Percentiles rank a stretch among this genome's conserved stretches.
Evolutionary conservation across 352 stramenopile genomes (phyloP).

Genomic region (Phytophthora quininea): DNA sequence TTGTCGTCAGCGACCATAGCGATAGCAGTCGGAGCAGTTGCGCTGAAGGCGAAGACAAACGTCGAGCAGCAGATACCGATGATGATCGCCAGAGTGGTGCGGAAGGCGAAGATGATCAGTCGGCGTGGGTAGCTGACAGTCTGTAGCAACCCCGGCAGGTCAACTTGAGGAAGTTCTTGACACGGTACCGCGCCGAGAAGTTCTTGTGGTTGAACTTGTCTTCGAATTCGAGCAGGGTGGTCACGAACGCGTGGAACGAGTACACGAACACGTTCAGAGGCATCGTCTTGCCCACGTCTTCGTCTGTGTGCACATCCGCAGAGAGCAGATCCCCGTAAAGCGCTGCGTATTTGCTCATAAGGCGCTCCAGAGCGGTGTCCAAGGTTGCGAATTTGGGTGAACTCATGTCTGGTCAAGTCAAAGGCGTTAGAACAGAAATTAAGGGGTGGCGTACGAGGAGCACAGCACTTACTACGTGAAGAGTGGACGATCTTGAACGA

Average conservation of each 20-base stretch:
- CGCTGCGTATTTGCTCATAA: slow-evolving; percentile 65
- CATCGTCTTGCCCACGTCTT: slow-evolving; percentile 72
- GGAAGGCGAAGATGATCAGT: slow-evolving; percentile 61
- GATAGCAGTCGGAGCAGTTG: slow-evolving; percentile 67
- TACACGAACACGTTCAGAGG: slow-evolving; percentile 83
- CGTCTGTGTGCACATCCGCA: slow-evolving; percentile 43
- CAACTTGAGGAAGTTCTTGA: slow-evolving; percentile 65
- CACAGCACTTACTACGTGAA: slow-evolving; percentile 26
- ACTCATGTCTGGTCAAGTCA: slow-evolving; percentile 33
- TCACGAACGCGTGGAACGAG: slow-evolving; percentile 74
- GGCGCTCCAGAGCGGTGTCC: slow-evolving; percentile 51
- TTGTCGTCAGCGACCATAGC: slow-evolving; percentile 73
- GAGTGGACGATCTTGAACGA: slow-evolving; percentile 40
- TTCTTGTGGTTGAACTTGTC: slow-evolving; percentile 76
- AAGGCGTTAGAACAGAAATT: too few species aligned
- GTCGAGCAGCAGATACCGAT: slow-evolving; percentile 68
- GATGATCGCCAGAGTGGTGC: slow-evolving; percentile 65
- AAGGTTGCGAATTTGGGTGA: slow-evolving; percentile 56
- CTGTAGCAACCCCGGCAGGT: slow-evolving; percentile 41
- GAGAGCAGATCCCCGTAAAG: slow-evolving; percentile 58
- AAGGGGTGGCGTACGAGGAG: too few species aligned
- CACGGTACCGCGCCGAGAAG: slow-evolving; percentile 54
- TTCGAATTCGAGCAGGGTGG: slow-evolving; percentile 72
- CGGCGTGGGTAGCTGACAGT: slow-evolving; percentile 49
- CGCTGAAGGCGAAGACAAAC: slow-evolving; percentile 78